Conservation (phyloP, 2,329 filamentous ascomycete species). For the Xylaria sp. region DNA sequence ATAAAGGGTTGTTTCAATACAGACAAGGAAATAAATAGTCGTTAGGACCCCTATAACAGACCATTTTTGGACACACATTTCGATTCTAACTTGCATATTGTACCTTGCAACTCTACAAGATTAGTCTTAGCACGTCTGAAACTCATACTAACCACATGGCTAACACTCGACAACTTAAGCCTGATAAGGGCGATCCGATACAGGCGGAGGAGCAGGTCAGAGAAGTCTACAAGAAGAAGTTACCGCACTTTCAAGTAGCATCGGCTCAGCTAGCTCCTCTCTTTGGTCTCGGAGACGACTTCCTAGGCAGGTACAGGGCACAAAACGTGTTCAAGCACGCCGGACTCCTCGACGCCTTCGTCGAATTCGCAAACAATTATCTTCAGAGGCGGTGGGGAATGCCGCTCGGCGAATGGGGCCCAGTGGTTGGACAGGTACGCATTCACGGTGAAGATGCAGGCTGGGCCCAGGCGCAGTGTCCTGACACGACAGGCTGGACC, state of each 20-base stretch:
- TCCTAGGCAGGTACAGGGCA: conserved; percentile 20
- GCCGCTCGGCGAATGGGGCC: conserved; percentile 20
- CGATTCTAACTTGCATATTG: no score
- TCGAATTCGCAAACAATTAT: conserved; percentile 22
- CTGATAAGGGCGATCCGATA: conserved; percentile 18
- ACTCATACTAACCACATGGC: background rate
- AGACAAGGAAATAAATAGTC: no score
- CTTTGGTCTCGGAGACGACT: conserved; percentile 25
- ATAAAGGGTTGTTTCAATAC: no score
- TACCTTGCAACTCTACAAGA: no score
- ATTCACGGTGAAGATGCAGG: background rate
- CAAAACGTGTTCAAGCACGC: conserved; percentile 27
- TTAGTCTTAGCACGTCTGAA: background rate
- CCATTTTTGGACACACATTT: no score
- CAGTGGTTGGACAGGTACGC: conserved; percentile 15
- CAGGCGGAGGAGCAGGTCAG: conserved; percentile 20
- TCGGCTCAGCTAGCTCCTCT: conserved; percentile 26
- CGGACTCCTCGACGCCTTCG: conserved; percentile 13
- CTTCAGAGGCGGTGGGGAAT: conserved; percentile 18
- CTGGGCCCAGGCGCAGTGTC: background rate
- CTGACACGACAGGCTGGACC: background rate
- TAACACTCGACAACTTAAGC: conserved; percentile 2
- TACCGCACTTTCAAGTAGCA: conserved; percentile 19
- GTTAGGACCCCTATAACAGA: no score
- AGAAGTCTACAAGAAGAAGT: conserved; percentile 20